phyloP scores from a whole-genome alignment of 495 filamentous ascomycete species.

The Cercophora sp. region DNA sequence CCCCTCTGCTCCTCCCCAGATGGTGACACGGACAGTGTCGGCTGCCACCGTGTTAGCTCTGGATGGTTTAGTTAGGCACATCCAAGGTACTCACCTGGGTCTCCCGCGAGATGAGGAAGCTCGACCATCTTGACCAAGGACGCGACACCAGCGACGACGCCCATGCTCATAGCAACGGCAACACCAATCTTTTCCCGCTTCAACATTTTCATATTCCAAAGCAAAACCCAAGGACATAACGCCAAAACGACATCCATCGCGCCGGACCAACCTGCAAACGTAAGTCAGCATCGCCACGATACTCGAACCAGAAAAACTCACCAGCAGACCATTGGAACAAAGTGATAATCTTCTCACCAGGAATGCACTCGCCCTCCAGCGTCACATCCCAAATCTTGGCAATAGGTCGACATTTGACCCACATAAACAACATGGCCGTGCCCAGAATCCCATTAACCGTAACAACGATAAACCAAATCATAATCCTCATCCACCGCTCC shows the following conservation, averaged over 20 bases:
- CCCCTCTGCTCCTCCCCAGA: constrained; percentile 32
- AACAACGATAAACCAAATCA: constrained; percentile 23
- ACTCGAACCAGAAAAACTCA: neutral
- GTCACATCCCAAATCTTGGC: constrained; percentile 18
- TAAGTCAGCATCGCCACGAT: neutral
- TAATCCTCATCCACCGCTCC: constrained; percentile 14
- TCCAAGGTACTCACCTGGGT: constrained; percentile 10
- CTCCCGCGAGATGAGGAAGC: constrained; percentile 15
- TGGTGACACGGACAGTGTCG: constrained; percentile 26
- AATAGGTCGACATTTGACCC: constrained; percentile 22
- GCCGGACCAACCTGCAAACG: constrained; percentile 27
- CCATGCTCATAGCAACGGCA: constrained; percentile 37
- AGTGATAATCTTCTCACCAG: constrained; percentile 13
- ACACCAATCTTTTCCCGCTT: constrained; percentile 30
- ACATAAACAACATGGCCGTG: constrained; percentile 21
- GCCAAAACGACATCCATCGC: constrained; percentile 33
- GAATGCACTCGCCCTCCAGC: constrained; percentile 19
- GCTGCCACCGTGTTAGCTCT: constrained; percentile 17
- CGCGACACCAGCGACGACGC: constrained; percentile 24
- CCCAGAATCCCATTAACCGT: constrained; percentile 19
- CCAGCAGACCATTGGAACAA: constrained; percentile 22
- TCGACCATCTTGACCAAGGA: constrained; percentile 21
- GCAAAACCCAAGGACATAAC: constrained; percentile 30
- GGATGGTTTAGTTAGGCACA: no score
- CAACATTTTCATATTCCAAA: constrained; percentile 25